Evolutionary conservation across 2,329 filamentous ascomycete genomes (phyloP), one percentile per base, ranked within the genome.

Genomic region (Fusarium sp.): DNA sequence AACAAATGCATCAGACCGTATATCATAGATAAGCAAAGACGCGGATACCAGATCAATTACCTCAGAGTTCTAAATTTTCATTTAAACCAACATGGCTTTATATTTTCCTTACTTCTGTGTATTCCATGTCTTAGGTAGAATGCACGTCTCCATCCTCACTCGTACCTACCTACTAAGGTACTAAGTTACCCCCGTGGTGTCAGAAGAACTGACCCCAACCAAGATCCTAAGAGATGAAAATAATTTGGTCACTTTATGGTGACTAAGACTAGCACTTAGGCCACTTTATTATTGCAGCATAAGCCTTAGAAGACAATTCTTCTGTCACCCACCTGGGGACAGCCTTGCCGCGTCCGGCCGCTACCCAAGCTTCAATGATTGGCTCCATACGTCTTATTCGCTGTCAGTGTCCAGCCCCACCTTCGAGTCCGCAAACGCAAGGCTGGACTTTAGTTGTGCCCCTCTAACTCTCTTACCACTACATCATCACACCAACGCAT

Each of bases 401-500:
- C 18, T 38, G 9, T 27, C n/a, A 7, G 8, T 38, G 30, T 15
- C 8, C 2, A 11, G 52, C 16, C 52, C 64, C 68, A 64, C 42
- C 25, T 8, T 6, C 14, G 30, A 51, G 38, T 40, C 20, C 52
- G 45, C 69, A 63, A 63, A 59, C 52, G 71, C 71, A 73, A 74
- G 73, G 66, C 66, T 75, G 71, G 30, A 25, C 49, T 27, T 56
- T 52, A 40, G 38, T 50, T 60, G 49, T 74, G 70, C 72, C 73
- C 73, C 73, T 75, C 73, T 59, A 73, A 68, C 68, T 66, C 65
- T 73, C 66, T 57, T 59, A 59, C 71, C 50, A 73, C 68, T 59
- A 59, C 71, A 72, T 70, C 53, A 57, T 56, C 60, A 20, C 60
- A 54, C 46, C 60, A 20, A 61, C 42, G 27, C 20, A 14, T 34